A percentile compares a stretch with the other conserved stretches of the same genome.
These are phyloP conservation scores for Rhizopogon vinicolor DNA, from an alignment of 768 basidiomycete genomes.

Conservation along the genomic window DNA sequence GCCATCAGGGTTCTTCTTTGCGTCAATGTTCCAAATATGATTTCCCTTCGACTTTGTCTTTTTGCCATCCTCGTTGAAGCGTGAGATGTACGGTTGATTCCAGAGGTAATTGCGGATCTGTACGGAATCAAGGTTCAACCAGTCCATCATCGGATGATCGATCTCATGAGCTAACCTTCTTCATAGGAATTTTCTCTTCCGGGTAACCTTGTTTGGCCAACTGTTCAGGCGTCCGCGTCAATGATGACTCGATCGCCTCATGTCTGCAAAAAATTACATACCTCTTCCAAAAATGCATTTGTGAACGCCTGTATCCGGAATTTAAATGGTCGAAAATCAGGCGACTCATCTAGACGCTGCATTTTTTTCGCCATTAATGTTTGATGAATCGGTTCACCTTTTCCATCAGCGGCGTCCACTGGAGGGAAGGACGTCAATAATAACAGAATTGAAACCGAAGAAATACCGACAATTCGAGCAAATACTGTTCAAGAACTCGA, in stretches of 20 bases:
- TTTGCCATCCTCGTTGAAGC: constrained; percentile 98
- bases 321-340: constrained; percentile 97
- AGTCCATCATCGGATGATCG: background rate
- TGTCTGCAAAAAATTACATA: constrained; percentile 26
- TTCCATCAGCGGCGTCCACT: constrained; percentile 92
- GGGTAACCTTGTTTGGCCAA: constrained; percentile 82
- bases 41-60: constrained; percentile 99
- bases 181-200: constrained; percentile 94
- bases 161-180: constrained; percentile 60
- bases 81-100: constrained; percentile 89
- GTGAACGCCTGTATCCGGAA: constrained; percentile 99
- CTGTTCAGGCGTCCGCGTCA: constrained; percentile 34
- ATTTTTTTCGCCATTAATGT: constrained; percentile 99
- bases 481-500: constrained; percentile 79
- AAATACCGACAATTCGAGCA: constrained; percentile 83
- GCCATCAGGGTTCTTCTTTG: constrained; percentile 73
- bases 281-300: constrained; percentile 90
- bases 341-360: constrained; percentile 93
- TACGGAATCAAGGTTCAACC: constrained; percentile 18
- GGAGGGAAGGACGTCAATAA: constrained; percentile 16
- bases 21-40: constrained; percentile 98
- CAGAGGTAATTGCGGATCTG: constrained; percentile 94
- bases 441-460: constrained; percentile 7
- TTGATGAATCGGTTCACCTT: constrained; percentile 97
- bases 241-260: constrained; percentile 1